A percentile compares a stretch with the other conserved stretches of the same genome.
Evolutionary conservation across 192 early-diverging fungal species (phyloP).

Genomic region (Chytriomyces sp.): DNA sequence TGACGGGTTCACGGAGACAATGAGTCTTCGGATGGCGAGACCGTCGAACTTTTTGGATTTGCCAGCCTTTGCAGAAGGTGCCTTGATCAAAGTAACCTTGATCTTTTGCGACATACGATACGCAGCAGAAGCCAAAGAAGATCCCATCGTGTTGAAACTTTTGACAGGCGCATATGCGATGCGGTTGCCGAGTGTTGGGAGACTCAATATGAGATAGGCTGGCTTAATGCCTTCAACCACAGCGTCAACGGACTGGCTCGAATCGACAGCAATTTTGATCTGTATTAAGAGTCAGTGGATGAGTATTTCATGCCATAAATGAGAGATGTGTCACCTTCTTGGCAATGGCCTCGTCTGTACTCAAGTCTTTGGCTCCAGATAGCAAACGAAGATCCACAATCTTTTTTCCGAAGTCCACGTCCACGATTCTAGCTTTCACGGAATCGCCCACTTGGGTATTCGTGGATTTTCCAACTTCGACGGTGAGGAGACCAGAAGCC

Average conservation of each 20-base stretch:
- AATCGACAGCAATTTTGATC: conserved; percentile 23
- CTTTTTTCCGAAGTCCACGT: conserved; percentile 66
- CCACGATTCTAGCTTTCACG: conserved; percentile 64
- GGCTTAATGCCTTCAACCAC: conserved; percentile 78
- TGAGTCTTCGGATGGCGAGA: conserved; percentile 12
- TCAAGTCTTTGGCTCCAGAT: not conserved
- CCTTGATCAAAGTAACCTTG: conserved; percentile 23
- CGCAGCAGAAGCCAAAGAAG: conserved; percentile 13
- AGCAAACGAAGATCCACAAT: conserved; percentile 60
- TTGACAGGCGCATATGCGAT: conserved; percentile 36
- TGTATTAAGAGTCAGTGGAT: not conserved
- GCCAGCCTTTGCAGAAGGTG: not conserved
- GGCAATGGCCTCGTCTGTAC: conserved; percentile 22
- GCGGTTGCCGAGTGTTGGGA: conserved; percentile 47
- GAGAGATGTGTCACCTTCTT: conserved; percentile 2
- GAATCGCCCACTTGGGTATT: conserved; percentile 45
- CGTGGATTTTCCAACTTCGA: conserved; percentile 45
- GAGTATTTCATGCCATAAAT: not conserved
- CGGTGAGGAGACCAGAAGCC: conserved; percentile 61
- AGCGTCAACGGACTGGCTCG: conserved; percentile 47
- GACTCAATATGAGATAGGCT: conserved; percentile 70
- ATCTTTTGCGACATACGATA: conserved; percentile 35
- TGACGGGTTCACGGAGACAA: conserved; percentile 13
- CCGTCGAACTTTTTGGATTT: conserved; percentile 16
- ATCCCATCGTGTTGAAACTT: conserved; percentile 20